Conservation (phyloP, 306 rosid genomes). For the Pyrus bretschneideri region DNA sequence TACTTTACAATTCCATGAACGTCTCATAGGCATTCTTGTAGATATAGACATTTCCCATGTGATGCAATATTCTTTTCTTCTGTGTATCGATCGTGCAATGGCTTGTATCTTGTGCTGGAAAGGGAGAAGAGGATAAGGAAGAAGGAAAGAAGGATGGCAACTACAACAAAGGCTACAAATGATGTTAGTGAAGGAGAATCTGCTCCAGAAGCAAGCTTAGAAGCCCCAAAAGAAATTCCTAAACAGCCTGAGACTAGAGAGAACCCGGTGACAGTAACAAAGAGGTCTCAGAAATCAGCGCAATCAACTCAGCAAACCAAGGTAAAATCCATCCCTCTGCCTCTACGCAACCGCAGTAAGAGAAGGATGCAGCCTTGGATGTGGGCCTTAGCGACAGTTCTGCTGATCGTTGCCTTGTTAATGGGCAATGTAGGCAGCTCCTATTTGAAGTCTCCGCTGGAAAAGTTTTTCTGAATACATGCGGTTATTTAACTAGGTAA, state of each 20-base stretch:
- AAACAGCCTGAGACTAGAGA: conserved; percentile 39
- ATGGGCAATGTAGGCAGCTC: conserved; percentile 38
- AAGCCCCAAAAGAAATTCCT: conserved; percentile 18
- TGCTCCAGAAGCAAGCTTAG: conserved; percentile 33
- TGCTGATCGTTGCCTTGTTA: conserved; percentile 34
- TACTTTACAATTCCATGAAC: not conserved
- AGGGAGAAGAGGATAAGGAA: conserved; percentile 63
- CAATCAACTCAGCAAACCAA: conserved; percentile 51
- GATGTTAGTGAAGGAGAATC: conserved; percentile 33
- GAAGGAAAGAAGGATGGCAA: conserved; percentile 65
- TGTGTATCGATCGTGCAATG: not conserved
- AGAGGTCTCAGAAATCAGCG: conserved; percentile 38
- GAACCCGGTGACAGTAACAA: conserved; percentile 31
- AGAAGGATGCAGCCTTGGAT: conserved; percentile 76
- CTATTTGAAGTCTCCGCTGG: conserved; percentile 27
- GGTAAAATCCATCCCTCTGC: conserved; percentile 52
- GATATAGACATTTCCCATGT: not conserved
- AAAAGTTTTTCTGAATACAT: conserved; percentile 39
- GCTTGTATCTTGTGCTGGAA: conserved; percentile 38
- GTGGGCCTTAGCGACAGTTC: conserved; percentile 42
- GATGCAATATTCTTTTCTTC: not conserved
- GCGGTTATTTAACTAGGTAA: conserved; percentile 23
- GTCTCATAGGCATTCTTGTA: not conserved
- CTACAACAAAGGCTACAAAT: conserved; percentile 21
- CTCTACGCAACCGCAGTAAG: conserved; percentile 67